Evolutionary conservation across 768 basidiomycete species (phyloP).

Genomic region (Auricularia auricula-judae): DNA sequence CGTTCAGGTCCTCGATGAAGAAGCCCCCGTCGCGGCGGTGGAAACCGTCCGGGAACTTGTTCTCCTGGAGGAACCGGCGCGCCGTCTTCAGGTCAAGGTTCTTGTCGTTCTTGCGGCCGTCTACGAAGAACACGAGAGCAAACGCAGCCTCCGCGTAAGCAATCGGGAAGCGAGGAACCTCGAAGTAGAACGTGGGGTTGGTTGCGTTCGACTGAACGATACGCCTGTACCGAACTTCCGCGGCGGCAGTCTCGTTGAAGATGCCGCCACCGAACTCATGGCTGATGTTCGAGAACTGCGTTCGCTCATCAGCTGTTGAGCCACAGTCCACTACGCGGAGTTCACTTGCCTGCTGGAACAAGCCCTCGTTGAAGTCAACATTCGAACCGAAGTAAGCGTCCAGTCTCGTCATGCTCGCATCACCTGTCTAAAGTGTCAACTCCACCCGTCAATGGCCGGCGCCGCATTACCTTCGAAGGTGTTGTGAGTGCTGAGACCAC

Average conservation of each 20-base stretch:
- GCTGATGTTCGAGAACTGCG: background rate
- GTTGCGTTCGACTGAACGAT: conserved; percentile 2
- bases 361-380: conserved; percentile 4
- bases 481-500: conserved; percentile 1
- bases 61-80: conserved; percentile 1
- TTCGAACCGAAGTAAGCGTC: conserved; percentile 6
- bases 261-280: background rate
- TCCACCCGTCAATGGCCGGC: background rate
- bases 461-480: conserved; percentile 5
- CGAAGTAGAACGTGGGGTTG: conserved; percentile 6
- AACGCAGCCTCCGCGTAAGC: conserved; percentile 5
- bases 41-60: conserved; percentile 2
- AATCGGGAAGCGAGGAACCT: background rate
- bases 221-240: conserved; percentile 2
- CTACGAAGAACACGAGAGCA: conserved; percentile 1
- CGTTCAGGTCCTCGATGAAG: background rate
- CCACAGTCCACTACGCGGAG: background rate
- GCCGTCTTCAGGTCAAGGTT: conserved; percentile 1
- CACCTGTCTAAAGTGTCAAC: background rate
- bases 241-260: background rate
- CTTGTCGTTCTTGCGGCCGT: background rate
- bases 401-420: conserved; percentile 5
- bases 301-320: background rate
- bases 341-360: conserved; percentile 1
- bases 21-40: background rate